phyloP scores from a whole-genome alignment of 1,284 basidiomycete genomes.

The Puccinia triticina region DNA sequence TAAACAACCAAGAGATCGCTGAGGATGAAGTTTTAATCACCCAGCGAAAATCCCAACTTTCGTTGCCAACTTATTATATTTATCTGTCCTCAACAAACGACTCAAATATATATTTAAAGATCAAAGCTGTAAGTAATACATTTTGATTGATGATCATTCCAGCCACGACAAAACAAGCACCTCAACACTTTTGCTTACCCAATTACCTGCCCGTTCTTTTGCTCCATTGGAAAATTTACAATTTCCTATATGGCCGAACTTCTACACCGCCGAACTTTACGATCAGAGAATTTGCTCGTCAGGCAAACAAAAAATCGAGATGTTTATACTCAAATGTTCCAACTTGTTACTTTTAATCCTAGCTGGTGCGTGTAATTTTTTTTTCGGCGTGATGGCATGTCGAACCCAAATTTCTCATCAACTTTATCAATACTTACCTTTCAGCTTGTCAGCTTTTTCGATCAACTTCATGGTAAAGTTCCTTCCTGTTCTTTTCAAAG shows the following conservation, averaged over 20 bases:
- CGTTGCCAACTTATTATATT: not conserved
- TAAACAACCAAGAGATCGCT: not conserved
- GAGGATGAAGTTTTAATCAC: not conserved
- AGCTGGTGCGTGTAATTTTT: not conserved
- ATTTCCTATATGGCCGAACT: not conserved
- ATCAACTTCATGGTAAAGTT: constrained; percentile 8
- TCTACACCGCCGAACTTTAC: not conserved
- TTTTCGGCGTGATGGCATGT: no score
- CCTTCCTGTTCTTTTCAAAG: not conserved
- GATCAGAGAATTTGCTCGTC: not conserved
- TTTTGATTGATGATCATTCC: not conserved
- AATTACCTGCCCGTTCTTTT: not conserved
- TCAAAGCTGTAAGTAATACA: not conserved
- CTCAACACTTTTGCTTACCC: not conserved
- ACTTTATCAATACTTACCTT: not conserved
- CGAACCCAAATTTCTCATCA: not conserved
- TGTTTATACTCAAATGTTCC: constrained; percentile 2
- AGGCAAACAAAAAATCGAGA: not conserved
- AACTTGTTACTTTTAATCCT: constrained; percentile 11
- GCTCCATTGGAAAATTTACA: not conserved
- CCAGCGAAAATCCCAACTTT: not conserved
- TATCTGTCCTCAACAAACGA: not conserved
- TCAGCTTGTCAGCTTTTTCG: constrained; percentile 17
- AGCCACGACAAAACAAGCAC: not conserved
- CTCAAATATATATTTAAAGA: not conserved